Percentiles rank a stretch among this genome's conserved stretches.
phyloP scores from a whole-genome alignment of 352 stramenopile genomes.

The Phytopythium oedochilum region DNA sequence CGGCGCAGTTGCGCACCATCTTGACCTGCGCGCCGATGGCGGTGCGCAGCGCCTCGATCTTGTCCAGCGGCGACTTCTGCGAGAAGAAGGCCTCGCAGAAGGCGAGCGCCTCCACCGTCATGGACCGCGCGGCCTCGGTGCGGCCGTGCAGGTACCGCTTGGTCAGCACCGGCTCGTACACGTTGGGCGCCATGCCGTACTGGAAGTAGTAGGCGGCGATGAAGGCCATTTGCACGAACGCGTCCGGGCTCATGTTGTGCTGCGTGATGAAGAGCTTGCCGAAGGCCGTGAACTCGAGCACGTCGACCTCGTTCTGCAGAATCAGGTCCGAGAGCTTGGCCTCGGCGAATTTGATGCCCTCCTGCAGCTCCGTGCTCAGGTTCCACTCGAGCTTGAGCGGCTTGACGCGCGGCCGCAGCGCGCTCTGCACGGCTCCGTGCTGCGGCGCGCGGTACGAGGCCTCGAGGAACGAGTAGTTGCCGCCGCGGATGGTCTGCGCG shows the following conservation, averaged over 20 bases:
- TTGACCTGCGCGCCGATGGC: constrained; percentile 87
- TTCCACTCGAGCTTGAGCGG: constrained; percentile 92
- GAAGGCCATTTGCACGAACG: constrained; percentile 96
- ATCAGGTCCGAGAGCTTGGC: constrained; percentile 93
- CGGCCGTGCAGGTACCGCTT: constrained; percentile 94
- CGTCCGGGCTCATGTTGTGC: constrained; percentile 92
- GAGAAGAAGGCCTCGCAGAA: constrained; percentile 90
- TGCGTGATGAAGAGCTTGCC: constrained; percentile 90
- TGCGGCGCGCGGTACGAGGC: constrained; percentile 70
- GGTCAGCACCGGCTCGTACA: constrained; percentile 95
- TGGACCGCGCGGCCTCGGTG: constrained; percentile 92
- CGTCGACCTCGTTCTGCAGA: constrained; percentile 89
- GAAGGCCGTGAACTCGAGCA: constrained; percentile 93
- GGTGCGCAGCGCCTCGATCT: constrained; percentile 81
- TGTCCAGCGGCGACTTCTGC: constrained; percentile 79
- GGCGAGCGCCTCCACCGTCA: constrained; percentile 85
- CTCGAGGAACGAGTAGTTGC: constrained; percentile 70
- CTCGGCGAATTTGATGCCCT: constrained; percentile 92
- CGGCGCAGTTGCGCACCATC: constrained; percentile 85
- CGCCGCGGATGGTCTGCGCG: constrained; percentile 90
- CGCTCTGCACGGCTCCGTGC: constrained; percentile 26
- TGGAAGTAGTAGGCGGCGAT: constrained; percentile 92
- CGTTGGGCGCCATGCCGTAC: constrained; percentile 86
- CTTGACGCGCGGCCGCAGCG: constrained; percentile 40
- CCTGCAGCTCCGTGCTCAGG: constrained; percentile 70